Conservation (phyloP, 106 monocot genomes). For the Platanthera guangdongensis region DNA sequence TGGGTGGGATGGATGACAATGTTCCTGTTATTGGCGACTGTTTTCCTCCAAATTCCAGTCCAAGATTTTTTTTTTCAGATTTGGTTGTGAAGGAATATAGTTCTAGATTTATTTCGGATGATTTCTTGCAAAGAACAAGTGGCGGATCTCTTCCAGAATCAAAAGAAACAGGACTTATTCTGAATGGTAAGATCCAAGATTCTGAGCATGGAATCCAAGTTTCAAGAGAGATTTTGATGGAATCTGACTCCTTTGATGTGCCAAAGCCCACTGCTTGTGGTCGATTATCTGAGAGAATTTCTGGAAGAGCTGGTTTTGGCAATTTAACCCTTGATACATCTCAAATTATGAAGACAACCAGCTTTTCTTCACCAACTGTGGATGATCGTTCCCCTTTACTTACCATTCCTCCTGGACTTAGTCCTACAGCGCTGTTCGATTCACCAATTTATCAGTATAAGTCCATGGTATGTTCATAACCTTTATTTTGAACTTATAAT, state of each 20-base stretch:
- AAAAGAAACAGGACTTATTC: constrained; percentile 9
- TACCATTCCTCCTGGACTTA: constrained; percentile 59
- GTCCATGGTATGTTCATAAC: constrained; percentile 27
- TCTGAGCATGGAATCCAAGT: constrained; percentile 12
- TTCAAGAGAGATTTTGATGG: constrained; percentile 10
- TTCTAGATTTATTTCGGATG: constrained; percentile 23
- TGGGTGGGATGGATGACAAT: constrained; percentile 34
- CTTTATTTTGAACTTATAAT: neutral
- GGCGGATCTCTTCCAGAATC: constrained; percentile 4
- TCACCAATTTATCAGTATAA: constrained; percentile 49
- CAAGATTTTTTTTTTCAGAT: constrained; percentile 39
- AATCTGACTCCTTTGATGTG: constrained; percentile 10
- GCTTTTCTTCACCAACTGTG: constrained; percentile 7
- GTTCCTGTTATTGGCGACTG: constrained; percentile 38
- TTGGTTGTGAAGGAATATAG: constrained; percentile 41
- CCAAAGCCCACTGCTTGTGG: constrained; percentile 32
- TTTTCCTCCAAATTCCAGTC: constrained; percentile 42
- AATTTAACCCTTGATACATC: constrained; percentile 38
- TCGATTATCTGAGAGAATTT: constrained; percentile 52
- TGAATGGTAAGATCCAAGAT: constrained; percentile 10
- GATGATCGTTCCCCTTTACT: constrained; percentile 37
- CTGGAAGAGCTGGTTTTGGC: constrained; percentile 47
- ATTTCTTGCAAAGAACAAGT: constrained; percentile 8
- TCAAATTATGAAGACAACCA: constrained; percentile 15
- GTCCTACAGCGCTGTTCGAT: constrained; percentile 51